These are phyloP conservation scores for Dendrothele bispora DNA, from an alignment of 768 basidiomycete species.

Conservation along the genomic window DNA sequence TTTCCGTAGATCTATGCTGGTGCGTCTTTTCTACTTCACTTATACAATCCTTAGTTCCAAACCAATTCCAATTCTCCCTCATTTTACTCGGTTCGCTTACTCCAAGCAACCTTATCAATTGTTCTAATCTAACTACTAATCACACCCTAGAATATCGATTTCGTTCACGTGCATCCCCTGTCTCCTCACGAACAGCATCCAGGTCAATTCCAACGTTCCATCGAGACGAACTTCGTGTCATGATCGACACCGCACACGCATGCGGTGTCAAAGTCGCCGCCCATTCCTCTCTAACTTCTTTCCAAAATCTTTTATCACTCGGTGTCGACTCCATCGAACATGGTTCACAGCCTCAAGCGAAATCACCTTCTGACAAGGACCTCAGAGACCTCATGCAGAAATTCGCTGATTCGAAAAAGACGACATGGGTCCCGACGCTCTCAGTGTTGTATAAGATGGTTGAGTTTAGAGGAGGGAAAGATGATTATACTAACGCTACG, in stretches of 20 bases:
- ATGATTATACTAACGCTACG: conserved; percentile 11
- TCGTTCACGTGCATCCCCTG: conserved; percentile 43
- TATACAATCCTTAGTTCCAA: no score
- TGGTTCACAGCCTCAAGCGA: conserved; percentile 31
- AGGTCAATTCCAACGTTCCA: conserved; percentile 45
- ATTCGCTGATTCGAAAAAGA: conserved; percentile 23
- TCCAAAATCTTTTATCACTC: conserved; percentile 34
- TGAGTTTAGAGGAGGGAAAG: conserved; percentile 7
- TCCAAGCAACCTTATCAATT: no score
- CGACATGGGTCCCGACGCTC: conserved; percentile 62
- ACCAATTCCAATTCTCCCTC: no score
- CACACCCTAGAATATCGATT: conserved; percentile 58
- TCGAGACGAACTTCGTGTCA: conserved; percentile 41
- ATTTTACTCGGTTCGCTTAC: no score
- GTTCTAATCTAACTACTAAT: no score
- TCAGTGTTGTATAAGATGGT: conserved; percentile 42
- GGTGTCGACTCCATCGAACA: conserved; percentile 62
- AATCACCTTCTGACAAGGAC: no score
- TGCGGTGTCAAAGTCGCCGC: conserved; percentile 59
- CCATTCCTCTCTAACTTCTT: conserved; percentile 38
- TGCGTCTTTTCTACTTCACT: conserved; percentile 21
- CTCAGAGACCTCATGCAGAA: conserved; percentile 25
- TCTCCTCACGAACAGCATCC: conserved; percentile 34
- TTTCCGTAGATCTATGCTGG: conserved; percentile 50
- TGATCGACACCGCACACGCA: conserved; percentile 52